Percentiles rank a stretch among this genome's conserved stretches.
These are phyloP conservation scores for Lactifluus subvellereus DNA, from an alignment of 768 basidiomycete genomes.

Conservation along the genomic window DNA sequence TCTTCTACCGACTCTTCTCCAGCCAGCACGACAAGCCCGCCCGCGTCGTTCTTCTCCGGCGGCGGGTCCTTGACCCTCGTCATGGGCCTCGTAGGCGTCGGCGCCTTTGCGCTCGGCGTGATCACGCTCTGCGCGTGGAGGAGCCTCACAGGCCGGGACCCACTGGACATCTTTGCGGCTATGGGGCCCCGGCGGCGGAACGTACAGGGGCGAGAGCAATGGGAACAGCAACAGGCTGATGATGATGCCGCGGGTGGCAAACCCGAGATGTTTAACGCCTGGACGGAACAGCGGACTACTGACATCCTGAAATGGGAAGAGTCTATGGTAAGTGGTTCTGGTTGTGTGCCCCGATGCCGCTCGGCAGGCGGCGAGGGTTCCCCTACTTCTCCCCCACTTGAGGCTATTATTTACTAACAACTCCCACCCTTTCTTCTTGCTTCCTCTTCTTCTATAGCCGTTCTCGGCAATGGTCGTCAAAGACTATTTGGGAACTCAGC, in stretches of 20 bases:
- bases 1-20: neutral
- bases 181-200: neutral
- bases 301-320: conserved; percentile 7
- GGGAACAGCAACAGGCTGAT: neutral
- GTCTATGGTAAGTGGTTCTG: conserved; percentile 1
- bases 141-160: neutral
- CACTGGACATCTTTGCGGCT: too few species aligned
- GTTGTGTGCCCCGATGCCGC: neutral
- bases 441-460: neutral
- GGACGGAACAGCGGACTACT: neutral
- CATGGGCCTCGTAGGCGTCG: conserved; percentile 16
- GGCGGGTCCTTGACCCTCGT: conserved; percentile 12
- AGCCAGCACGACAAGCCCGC: neutral
- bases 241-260: neutral
- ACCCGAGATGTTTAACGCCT: conserved; percentile 20
- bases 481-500: neutral
- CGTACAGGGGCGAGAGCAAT: neutral
- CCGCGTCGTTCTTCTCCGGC: neutral
- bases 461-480: conserved; percentile 8
- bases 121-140: conserved; percentile 13
- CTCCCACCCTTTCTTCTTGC: neutral
- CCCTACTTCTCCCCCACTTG: too few species aligned
- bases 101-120: conserved; percentile 2
- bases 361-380: too few species aligned
- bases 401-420: too few species aligned